Base-by-base conservation (phyloP, 1,284 basidiomycete genomes). In the Tilletia walkeri region DNA sequence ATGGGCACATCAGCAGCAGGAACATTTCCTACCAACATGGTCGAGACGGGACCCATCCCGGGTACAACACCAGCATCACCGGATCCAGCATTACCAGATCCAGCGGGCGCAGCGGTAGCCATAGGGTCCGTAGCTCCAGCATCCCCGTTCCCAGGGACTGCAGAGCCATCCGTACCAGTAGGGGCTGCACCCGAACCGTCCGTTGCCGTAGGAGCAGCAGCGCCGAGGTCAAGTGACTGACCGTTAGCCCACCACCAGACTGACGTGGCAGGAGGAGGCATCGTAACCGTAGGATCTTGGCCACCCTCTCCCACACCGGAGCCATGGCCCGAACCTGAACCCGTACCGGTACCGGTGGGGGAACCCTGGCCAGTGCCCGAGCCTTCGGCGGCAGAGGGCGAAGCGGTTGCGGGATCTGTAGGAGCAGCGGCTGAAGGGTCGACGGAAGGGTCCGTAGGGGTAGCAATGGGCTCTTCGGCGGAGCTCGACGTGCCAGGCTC, bases 241-340 rank as follows among this genome's bases (percentile, higher is more conserved):
- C 59, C 59, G 59, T 63, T 39, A 38, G 59, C 59, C 59, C 59
- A 63, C 59, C 59, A 63, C 34, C 34, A 63, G 36, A 63, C 59
- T 9, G 30, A 36, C 34, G 59, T 16, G 16, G 59, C 59, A 34
- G 59, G 59, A 6, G 59, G 59, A 12, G 56, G 56, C 16, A 34
- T 36, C 0, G 56, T 4, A 9, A 34, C 56, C n/a, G 56, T 6
- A 18, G 50, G 50, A 53, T 18, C 9, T 18, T 18, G 50, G 50
- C 12, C 47, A 49, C n/a, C n/a, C 24, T 30, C 24, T 30, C 24
- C 24, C 24, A 30, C 24, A 30, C 24, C 24, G 24, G 24, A 30
- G 24, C 24, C 24, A 30, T 30, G 24, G 24, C 24, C 24, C 24
- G 24, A 30, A 30, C 24, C 24, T 30, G 24, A 30, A 30, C 24